Conservation (phyloP, 1,139 yeast species). For the Spathaspora jeffriesii region DNA sequence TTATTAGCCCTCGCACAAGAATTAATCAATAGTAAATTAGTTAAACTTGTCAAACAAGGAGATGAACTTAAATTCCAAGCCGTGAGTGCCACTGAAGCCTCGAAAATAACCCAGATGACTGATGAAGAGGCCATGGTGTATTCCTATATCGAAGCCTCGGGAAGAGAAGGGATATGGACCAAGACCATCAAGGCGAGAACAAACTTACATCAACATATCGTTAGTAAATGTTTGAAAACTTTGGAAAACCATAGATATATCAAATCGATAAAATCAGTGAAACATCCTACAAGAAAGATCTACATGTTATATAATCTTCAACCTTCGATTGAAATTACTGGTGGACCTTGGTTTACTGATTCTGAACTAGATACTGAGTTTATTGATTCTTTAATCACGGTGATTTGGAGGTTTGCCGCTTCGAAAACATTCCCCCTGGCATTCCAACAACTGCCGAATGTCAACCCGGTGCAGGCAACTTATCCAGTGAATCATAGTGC, state of each 20-base stretch:
- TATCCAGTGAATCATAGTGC: slow-evolving; percentile 54
- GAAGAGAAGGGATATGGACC: slow-evolving; percentile 97
- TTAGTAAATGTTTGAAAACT: slow-evolving; percentile 78
- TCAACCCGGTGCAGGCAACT: slow-evolving; percentile 33
- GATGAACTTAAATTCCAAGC: slow-evolving; percentile 75
- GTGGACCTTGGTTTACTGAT: slow-evolving; percentile 99
- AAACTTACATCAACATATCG: slow-evolving; percentile 91
- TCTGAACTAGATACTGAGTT: slow-evolving; percentile 93
- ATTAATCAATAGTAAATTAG: slow-evolving; percentile 60
- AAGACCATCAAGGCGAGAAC: slow-evolving; percentile 90
- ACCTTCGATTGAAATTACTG: slow-evolving; percentile 95
- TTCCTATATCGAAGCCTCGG: slow-evolving; percentile 88
- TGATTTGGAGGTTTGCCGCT: slow-evolving; percentile 86
- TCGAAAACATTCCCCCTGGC: slow-evolving; percentile 76
- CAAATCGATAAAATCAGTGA: slow-evolving; percentile 89
- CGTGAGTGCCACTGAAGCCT: slow-evolving; percentile 65
- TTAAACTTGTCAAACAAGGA: slow-evolving; percentile 68
- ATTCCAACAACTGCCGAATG: slow-evolving; percentile 39
- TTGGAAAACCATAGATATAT: slow-evolving; percentile 84
- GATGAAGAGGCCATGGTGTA: slow-evolving; percentile 93
- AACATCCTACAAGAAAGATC: slow-evolving; percentile 94
- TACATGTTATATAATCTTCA: slow-evolving; percentile 93
- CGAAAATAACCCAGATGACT: slow-evolving; percentile 69
- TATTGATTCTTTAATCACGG: slow-evolving; percentile 78
- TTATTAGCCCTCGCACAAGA: slow-evolving; percentile 67